Percentiles rank a stretch among this genome's conserved stretches.
Conservation (phyloP, 495 filamentous ascomycete genomes). For the Penicillium cinerascens region DNA sequence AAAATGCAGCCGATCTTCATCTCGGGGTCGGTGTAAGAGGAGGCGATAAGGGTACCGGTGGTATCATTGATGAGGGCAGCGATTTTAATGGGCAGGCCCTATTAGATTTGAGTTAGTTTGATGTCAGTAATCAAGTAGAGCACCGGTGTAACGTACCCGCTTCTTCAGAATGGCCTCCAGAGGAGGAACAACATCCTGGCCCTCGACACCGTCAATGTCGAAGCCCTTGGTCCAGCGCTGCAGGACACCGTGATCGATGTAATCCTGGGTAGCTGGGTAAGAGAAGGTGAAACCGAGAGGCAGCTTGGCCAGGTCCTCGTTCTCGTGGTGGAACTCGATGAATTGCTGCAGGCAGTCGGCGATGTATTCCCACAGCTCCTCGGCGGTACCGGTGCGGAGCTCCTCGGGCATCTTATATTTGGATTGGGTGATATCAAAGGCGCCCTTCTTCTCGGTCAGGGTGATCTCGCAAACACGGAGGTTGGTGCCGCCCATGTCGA, state of each 20-base stretch:
- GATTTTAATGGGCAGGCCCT: constrained; percentile 90
- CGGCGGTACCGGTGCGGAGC: constrained; percentile 82
- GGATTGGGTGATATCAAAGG: constrained; percentile 98
- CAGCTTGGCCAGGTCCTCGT: constrained; percentile 56
- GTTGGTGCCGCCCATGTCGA: constrained; percentile 99
- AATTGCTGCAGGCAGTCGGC: constrained; percentile 97
- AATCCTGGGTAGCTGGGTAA: constrained; percentile 93
- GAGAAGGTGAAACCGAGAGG: constrained; percentile 98
- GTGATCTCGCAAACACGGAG: constrained; percentile 96
- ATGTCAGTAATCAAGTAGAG: background rate
- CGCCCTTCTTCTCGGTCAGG: constrained; percentile 83
- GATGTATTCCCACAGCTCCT: constrained; percentile 97
- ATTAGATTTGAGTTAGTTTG: background rate
- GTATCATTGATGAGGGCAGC: constrained; percentile 96
- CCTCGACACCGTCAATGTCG: constrained; percentile 95
- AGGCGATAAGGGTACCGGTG: constrained; percentile 98
- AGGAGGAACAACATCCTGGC: constrained; percentile 88
- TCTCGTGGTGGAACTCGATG: constrained; percentile 84
- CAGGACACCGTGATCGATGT: constrained; percentile 91
- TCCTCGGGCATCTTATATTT: constrained; percentile 98
- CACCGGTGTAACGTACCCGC: constrained; percentile 53
- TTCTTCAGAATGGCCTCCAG: constrained; percentile 80
- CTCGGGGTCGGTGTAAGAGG: constrained; percentile 83
- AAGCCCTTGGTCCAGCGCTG: constrained; percentile 99
- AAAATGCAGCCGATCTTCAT: constrained; percentile 98